phyloP scores from a whole-genome alignment of 148 eudicot species.

The Rhododendron henanense region DNA sequence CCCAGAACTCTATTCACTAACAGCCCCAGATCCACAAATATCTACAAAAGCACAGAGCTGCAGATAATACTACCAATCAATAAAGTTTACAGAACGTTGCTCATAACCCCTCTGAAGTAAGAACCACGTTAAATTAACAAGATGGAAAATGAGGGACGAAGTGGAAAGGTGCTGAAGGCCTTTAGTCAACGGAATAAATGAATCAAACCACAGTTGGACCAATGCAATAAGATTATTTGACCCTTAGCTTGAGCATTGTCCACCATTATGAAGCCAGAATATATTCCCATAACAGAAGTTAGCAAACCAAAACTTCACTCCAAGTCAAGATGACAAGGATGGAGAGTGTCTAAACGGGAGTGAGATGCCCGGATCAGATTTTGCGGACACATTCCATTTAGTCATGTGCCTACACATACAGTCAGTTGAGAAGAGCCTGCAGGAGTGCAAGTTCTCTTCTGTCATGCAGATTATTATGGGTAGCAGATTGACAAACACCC shows the following conservation, averaged over 20 bases:
- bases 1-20: not conserved
- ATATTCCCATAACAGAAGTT: not conserved
- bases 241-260: not conserved
- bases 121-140: not conserved
- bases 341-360: not conserved
- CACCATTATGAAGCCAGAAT: not conserved
- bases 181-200: not conserved
- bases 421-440: not conserved
- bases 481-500: not conserved
- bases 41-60: not conserved
- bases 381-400: not conserved
- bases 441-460: not conserved
- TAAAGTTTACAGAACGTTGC: not conserved
- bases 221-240: not conserved
- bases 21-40: not conserved
- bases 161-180: not conserved
- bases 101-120: not conserved
- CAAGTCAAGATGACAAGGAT: not conserved
- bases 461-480: not conserved
- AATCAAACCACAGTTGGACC: not conserved
- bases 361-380: not conserved
- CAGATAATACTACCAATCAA: not conserved
- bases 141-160: not conserved
- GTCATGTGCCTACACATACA: not conserved
- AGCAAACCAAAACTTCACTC: not conserved